Base-by-base conservation (phyloP, 2,329 filamentous ascomycete species). In the Cucurbitaria berberidis region DNA sequence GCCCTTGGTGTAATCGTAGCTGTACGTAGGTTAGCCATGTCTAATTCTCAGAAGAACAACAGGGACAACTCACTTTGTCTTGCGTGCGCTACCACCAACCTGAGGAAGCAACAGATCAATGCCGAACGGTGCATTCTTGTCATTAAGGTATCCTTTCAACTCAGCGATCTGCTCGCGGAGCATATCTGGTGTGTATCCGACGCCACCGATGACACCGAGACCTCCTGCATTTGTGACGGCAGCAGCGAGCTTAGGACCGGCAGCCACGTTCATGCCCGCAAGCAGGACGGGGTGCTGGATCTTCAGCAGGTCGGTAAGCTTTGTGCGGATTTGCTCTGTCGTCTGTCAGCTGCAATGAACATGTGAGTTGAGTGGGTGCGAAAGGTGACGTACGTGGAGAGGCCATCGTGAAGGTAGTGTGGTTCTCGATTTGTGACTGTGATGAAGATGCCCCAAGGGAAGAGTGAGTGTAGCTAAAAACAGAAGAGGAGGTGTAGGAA, bases 1-100 rank as follows among this genome's bases (percentile, higher is more conserved):
- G 77, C 95, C 95, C 84, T 99, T 98, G 73, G 95, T 99, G 83
- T 99, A 99, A 80, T 99, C 95, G 80, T 98, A 96, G 86, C 93
- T 97, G 70, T 49, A 19, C 21, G 16, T 15, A 8, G 13, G 45
- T 59, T 9, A 62, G 61, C 43, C 39, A 18, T 42, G 26, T 29
- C 16, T 15, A 11, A 4, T 3, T 6, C 7, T 9, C 19, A 22
- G 13, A 39, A 24, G 11, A 24, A 11, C 6, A 22, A 42, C 6
- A 16, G 40, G 24, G 7, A 29, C 35, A 11, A 53, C 77, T 57
- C 78, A 89, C 87, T 97, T 98, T 69, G 93, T 97, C 85, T 97
- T 97, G 72, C 95, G 86, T 58, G 95, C 95, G 72, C 83, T 92
- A 68, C 93, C 95, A 61, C 95, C 95, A 59, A 99, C 91, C 80